phyloP scores from a whole-genome alignment of 1,284 basidiomycete species.

The Austroboletus rostrupii region DNA sequence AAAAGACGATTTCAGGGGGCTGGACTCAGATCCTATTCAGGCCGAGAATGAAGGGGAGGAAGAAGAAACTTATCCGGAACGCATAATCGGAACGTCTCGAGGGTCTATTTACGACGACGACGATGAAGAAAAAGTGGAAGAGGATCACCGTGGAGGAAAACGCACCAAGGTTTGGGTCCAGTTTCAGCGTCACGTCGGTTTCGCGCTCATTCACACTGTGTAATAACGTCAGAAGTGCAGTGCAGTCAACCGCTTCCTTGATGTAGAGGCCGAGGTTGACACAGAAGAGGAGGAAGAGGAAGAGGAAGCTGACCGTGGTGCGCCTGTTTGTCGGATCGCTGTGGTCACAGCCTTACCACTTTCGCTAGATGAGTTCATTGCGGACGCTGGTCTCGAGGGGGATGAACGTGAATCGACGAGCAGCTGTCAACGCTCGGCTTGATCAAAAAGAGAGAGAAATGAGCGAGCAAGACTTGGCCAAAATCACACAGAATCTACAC shows the following conservation, averaged over 20 bases:
- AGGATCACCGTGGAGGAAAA: slow-evolving; percentile 47
- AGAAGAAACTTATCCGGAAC: slow-evolving; percentile 29
- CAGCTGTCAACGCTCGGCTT: slow-evolving; percentile 73
- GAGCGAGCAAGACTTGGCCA: slow-evolving; percentile 81
- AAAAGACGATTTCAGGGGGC: slow-evolving; percentile 44
- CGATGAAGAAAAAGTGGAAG: slow-evolving; percentile 39
- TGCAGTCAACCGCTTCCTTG: slow-evolving; percentile 80
- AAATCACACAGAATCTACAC: slow-evolving; percentile 82
- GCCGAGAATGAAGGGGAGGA: slow-evolving; percentile 38
- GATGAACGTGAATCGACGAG: slow-evolving; percentile 62
- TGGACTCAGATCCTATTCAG: slow-evolving; percentile 34
- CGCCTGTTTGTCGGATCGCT: slow-evolving; percentile 18
- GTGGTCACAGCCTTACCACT: slow-evolving; percentile 11
- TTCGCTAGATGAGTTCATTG: slow-evolving; percentile 76
- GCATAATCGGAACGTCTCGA: slow-evolving; percentile 27
- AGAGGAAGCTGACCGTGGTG: slow-evolving; percentile 74
- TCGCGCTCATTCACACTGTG: slow-evolving; percentile 7
- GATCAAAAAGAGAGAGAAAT: slow-evolving; percentile 74
- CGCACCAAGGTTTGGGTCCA: slow-evolving; percentile 46
- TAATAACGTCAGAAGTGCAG: slow-evolving; percentile 64
- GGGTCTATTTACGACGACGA: slow-evolving; percentile 45
- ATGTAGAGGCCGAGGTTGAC: slow-evolving; percentile 92
- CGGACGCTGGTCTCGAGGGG: slow-evolving; percentile 62
- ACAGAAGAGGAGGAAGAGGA: slow-evolving; percentile 96
- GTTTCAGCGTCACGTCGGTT: not conserved